Conservation (phyloP, 2,329 filamentous ascomycete genomes). For the Apiospora aurea region DNA sequence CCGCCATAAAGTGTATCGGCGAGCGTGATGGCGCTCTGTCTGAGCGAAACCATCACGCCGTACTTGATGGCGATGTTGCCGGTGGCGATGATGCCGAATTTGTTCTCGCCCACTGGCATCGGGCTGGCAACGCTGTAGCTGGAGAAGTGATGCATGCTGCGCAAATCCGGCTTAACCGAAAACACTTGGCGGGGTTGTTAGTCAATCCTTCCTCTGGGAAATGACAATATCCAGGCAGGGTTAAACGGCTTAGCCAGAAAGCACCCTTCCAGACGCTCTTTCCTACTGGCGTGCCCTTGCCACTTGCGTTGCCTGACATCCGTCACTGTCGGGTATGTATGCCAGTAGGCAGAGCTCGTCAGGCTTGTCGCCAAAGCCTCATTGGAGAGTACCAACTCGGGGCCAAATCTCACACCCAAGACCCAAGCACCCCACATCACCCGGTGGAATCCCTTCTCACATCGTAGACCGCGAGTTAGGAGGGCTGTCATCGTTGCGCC, state of each 20-base stretch:
- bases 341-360: too few relatives aligned
- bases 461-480: background rate
- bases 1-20: background rate
- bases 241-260: background rate
- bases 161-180: too few relatives aligned
- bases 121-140: too few relatives aligned
- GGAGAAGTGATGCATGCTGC: too few relatives aligned
- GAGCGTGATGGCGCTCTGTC: background rate
- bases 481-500: background rate
- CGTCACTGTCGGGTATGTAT: background rate
- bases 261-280: background rate
- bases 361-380: background rate
- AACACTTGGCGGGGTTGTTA: too few relatives aligned
- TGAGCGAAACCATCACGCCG: background rate
- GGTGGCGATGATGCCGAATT: background rate
- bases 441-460: background rate
- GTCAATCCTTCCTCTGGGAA: too few relatives aligned
- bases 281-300: background rate
- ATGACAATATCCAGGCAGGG: too few relatives aligned
- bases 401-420: background rate
- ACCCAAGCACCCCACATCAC: background rate
- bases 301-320: background rate
- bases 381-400: background rate
- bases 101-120: background rate
- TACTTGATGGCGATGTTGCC: background rate